Evolutionary conservation across 139 green algal genomes (phyloP), one percentile per base, ranked within the genome.

Genomic region (Pseudopediastrum boryanum): DNA sequence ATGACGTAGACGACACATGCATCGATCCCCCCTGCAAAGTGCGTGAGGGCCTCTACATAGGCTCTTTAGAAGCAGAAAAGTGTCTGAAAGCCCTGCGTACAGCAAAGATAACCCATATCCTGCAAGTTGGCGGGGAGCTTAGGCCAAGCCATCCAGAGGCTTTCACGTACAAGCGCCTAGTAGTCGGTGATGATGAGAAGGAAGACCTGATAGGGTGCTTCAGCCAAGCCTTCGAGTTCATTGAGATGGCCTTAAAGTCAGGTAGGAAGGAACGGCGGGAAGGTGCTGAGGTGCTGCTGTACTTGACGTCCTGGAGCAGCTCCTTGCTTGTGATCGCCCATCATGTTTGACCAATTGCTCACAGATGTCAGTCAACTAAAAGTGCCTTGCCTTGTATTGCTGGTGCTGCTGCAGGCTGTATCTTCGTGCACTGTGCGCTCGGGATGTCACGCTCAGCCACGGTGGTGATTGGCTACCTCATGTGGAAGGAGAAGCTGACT

Each of bases 401-500:
- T 27, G 41, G 8, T 23, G 12, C 27, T 51, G 5, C 48, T n/a
- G 39, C 50, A 83, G 84, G 79, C 38, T 64, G 33, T 25, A 75
- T 84, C 39, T 75, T 88, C 10, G 76, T 85, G 35, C 79, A 85
- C 85, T 98, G 95, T 88, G 94, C 88, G 0, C 94, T 96, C 75
- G 95, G 95, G 10, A 91, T 98, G 39, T 98, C 93, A 1, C 85
- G 95, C 39, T 95, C 87, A 35, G 86, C 87, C 6, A 89, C 91
- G 0, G 81, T 98, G 2, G 85, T 82, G n/a, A 97, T 98, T 31
- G 93, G 88, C 2, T 99, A 95, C 79, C 75, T 97, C 50, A 99
- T 99, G 93, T 96, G 89, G 89, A 88, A 84, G 46, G 75, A 80
- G 46, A 63, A 81, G 4, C 33, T 83, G 5, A 44, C 51, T 1